phyloP scores from a whole-genome alignment of 2,329 filamentous ascomycete species.

The Cadophora malorum region DNA sequence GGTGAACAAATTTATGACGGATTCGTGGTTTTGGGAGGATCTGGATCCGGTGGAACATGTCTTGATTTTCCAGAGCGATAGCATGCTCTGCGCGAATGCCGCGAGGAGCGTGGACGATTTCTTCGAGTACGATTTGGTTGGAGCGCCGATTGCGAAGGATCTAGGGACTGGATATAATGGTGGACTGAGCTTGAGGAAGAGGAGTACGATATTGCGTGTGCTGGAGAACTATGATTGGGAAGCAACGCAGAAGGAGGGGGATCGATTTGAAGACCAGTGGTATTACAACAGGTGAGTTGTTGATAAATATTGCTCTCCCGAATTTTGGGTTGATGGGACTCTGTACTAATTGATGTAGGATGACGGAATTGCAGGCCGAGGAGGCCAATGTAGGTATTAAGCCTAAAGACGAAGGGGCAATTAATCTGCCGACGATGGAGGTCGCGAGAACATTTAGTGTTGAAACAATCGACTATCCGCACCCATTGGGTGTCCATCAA shows the following conservation, averaged over 20 bases:
- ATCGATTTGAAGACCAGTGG: slow-evolving; percentile 43
- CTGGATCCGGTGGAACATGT: slow-evolving; percentile 45
- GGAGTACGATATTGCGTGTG: slow-evolving; percentile 44
- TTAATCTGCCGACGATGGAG: slow-evolving; percentile 42
- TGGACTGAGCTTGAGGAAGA: slow-evolving; percentile 49
- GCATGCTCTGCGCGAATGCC: slow-evolving; percentile 46
- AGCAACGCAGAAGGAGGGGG: slow-evolving; percentile 33
- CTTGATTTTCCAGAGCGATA: slow-evolving; percentile 47
- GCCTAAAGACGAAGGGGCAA: slow-evolving; percentile 34
- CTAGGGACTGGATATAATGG: slow-evolving; percentile 46
- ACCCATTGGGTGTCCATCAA: slow-evolving; percentile 44
- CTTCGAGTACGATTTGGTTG: slow-evolving; percentile 48
- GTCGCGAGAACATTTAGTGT: slow-evolving; percentile 43
- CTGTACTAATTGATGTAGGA: slow-evolving; percentile 28
- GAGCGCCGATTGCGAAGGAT: slow-evolving; percentile 43
- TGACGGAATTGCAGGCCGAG: slow-evolving; percentile 34
- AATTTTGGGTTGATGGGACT: background rate
- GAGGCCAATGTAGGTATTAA: slow-evolving; percentile 34
- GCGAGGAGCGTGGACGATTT: slow-evolving; percentile 46
- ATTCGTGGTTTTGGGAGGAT: slow-evolving; percentile 46
- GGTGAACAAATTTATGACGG: slow-evolving; percentile 43
- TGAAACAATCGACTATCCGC: slow-evolving; percentile 43
- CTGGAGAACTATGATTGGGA: slow-evolving; percentile 41
- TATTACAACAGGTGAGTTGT: slow-evolving; percentile 40
- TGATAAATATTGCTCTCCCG: background rate